Evolutionary conservation across 768 basidiomycete genomes (phyloP).

Genomic region (Brasilioporus rufonigricans): DNA sequence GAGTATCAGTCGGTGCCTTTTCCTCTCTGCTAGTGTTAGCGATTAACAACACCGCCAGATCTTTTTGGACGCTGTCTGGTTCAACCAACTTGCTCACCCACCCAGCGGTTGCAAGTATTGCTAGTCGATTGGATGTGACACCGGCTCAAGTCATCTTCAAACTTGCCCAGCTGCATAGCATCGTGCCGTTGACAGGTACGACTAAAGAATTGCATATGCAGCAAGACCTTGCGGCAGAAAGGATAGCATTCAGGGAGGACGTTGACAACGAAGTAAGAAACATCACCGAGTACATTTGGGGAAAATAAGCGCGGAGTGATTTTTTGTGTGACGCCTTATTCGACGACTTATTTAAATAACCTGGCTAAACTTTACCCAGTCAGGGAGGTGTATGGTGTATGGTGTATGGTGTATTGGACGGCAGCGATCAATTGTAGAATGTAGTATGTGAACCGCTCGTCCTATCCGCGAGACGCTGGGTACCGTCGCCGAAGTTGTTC

Average conservation of each 20-base stretch:
- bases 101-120: conserved; percentile 43
- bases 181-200: conserved; percentile 77
- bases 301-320: conserved; percentile 10
- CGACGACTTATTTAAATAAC: not conserved
- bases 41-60: conserved; percentile 39
- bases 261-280: conserved; percentile 24
- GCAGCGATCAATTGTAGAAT: not conserved
- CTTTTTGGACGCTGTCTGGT: conserved; percentile 87
- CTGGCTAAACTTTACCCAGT: not conserved
- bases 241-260: conserved; percentile 34
- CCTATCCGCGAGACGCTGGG: not conserved
- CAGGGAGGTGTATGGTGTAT: conserved; percentile 4
- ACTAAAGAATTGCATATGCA: conserved; percentile 64
- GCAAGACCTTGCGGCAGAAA: conserved; percentile 53
- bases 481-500: conserved; percentile 24
- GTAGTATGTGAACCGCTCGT: not conserved
- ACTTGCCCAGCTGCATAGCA: conserved; percentile 61
- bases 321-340: not conserved
- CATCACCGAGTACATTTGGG: conserved; percentile 31
- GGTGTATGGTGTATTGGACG: not conserved
- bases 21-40: not conserved
- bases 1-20: conserved; percentile 62
- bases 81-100: conserved; percentile 61
- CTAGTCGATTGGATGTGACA: conserved; percentile 48
- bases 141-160: conserved; percentile 67